Base-by-base conservation (phyloP, 805 yeast species). In the Candida caryicola region DNA sequence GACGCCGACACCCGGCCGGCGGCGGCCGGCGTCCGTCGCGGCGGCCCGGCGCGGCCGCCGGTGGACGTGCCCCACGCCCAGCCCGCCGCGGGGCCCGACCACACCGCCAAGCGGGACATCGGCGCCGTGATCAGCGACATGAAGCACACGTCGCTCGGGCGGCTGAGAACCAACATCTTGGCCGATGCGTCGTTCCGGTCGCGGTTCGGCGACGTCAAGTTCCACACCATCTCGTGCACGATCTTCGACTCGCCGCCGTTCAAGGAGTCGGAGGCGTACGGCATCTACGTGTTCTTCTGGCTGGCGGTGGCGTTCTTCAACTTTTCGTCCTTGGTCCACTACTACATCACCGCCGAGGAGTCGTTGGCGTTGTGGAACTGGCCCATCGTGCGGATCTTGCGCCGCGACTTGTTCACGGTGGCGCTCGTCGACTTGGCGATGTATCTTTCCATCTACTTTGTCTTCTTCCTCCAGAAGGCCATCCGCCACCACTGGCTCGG, bases 221-320 rank as follows among this genome's bases (percentile, higher is more conserved):
- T 79, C 47, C 50, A 56, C 27, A 54, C 61, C 16, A 41, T 49
- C 10, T 39, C 73, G 23, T 57, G 73, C 5, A 63, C 73, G 4
- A 79, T 82, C 13, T 69, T 82, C 44, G 90, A 82, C 52, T 62
- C 71, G 12, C 69, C 65, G 3, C 53, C 60, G 19, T 63, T 69
- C 43, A 62, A 64, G 36, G 62, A 70, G 1, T 60, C 79, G 3
- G 64, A 67, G 38, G 89, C 86, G 57, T 79, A 76, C 49, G 98
- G 98, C 2, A 74, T 93, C 43, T 91, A 80, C 58, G 82, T 87
- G 4, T 73, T 89, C 34, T 78, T 80, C 45, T 87, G 96, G 96
- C 63, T 85, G 38, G 75, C 77, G 4, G 73, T 81, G 4, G 80
- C 74, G 17, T 69, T 82, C 39, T 57, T 73, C 27, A 73, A 79